Evolutionary conservation across 164 flowering plant species (phyloP).

Genomic region (Cinnamomum micranthum): DNA sequence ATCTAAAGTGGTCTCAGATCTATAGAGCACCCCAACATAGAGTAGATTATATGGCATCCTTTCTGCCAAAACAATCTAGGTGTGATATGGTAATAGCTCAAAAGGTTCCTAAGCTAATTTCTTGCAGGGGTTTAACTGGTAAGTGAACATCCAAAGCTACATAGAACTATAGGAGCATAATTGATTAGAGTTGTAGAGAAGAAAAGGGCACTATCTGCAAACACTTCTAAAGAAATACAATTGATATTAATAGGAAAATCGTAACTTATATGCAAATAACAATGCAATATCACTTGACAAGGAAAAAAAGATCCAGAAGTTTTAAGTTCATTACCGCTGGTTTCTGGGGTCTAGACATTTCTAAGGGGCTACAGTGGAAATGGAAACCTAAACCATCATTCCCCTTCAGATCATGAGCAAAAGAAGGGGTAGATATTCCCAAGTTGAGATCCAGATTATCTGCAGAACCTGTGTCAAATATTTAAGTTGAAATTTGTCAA

Average conservation of each 20-base stretch:
- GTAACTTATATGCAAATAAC: neutral
- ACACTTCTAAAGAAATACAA: neutral
- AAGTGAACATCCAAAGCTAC: neutral
- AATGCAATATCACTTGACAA: neutral
- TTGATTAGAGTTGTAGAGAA: neutral
- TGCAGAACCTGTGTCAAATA: slow-evolving; percentile 26
- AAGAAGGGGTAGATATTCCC: slow-evolving; percentile 50
- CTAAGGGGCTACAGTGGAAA: slow-evolving; percentile 27
- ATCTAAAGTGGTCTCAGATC: too few relatives aligned
- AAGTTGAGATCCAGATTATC: slow-evolving; percentile 63
- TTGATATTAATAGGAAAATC: neutral
- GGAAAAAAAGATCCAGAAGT: too few relatives aligned
- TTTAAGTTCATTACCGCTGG: slow-evolving; percentile 31
- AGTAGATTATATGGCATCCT: too few relatives aligned
- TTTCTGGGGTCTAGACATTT: slow-evolving; percentile 25
- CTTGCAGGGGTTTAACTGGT: too few relatives aligned
- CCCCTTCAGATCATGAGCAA: slow-evolving; percentile 20
- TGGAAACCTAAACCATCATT: slow-evolving; percentile 18
- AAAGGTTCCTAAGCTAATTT: too few relatives aligned
- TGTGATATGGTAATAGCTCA: too few relatives aligned
- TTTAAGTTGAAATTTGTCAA: neutral
- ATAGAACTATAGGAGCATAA: neutral
- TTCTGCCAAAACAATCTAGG: too few relatives aligned
- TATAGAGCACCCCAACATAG: too few relatives aligned
- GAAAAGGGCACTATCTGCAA: neutral